Evolutionary conservation across 108 stramenopile species (phyloP), one percentile per base, ranked within the genome.

Genomic region (Pseudonitzschia delicatissima): DNA sequence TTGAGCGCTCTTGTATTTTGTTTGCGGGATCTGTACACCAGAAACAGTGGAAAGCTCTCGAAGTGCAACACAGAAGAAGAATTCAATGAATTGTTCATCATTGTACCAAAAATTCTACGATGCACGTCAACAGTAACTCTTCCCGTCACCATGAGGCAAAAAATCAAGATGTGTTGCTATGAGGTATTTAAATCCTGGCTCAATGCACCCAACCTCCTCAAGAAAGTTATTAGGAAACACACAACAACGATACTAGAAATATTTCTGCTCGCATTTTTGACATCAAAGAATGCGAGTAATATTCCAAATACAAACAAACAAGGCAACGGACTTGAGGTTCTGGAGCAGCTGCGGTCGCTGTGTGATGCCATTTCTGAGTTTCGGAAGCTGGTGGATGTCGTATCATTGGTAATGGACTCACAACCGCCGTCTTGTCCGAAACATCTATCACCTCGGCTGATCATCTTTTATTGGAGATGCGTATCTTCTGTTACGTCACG

Each of bases 381-480:
- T 33, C 0, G 32, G 31, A 55, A 12, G 31, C 53, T 55, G 4
- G 29, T 55, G 0, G 53, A 55, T 33, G 0, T 55, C 53, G 15
- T 29, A 3, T 31, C 13, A n/a, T 28, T 33, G 32, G 53, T 29
- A 4, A n/a, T 28, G 9, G 29, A 28, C n/a, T 55, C 31, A 4
- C 53, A n/a, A 13, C 34, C 29, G n/a, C 17, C n/a, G 4, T 33
- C 53, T 4, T 13, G 29, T 11, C 0, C 6, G n/a, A 8, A 23
- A 2, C 15, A 32, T 23, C 9, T 53, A 12, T 33, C 53, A 11
- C 53, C 29, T 27, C 31, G 31, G 12, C 53, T 33, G 7, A 27
- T 17, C 9, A 55, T 55, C 11, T 55, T 33, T 33, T 55, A 33
- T n/a, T 55, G 53, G 53, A 55, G 53, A 28, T 55, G 53, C 17